A percentile compares a stretch with the other conserved stretches of the same genome.
Conservation (phyloP, 2,329 filamentous ascomycete genomes). For the Pestalotiopsis sp. region DNA sequence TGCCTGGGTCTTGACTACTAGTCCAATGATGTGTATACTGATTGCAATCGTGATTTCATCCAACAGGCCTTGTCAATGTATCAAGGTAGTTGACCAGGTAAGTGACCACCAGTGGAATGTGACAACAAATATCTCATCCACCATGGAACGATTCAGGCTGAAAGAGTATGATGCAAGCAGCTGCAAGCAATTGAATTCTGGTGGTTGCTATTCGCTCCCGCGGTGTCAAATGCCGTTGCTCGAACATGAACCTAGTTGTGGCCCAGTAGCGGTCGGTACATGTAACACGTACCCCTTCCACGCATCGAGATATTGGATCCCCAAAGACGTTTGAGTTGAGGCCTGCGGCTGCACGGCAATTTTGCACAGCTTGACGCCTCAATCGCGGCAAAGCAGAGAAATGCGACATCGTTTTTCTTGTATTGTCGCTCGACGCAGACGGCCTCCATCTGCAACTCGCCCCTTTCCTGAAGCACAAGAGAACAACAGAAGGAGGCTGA, state of each 20-base stretch:
- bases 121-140: not conserved
- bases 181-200: not conserved
- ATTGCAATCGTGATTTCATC: constrained; percentile 3
- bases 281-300: not conserved
- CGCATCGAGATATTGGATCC: not conserved
- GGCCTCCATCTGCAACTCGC: not conserved
- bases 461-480: not conserved
- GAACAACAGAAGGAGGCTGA: not conserved
- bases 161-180: not conserved
- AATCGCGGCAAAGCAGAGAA: constrained; percentile 9
- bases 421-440: not conserved
- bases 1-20: not conserved
- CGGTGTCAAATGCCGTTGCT: not conserved
- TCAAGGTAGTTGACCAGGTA: not conserved
- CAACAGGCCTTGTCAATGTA: not conserved
- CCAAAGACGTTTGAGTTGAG: not conserved
- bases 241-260: not conserved
- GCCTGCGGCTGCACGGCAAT: constrained; percentile 9
- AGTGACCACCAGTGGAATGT: not conserved
- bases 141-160: constrained; percentile 5
- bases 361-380: constrained; percentile 8
- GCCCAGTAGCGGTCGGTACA: not conserved
- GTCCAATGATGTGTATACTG: not conserved
- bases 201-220: not conserved
- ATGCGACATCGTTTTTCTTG: not conserved